Base-by-base conservation (phyloP, 352 stramenopile genomes). In the Halophytophthora polymorphica region DNA sequence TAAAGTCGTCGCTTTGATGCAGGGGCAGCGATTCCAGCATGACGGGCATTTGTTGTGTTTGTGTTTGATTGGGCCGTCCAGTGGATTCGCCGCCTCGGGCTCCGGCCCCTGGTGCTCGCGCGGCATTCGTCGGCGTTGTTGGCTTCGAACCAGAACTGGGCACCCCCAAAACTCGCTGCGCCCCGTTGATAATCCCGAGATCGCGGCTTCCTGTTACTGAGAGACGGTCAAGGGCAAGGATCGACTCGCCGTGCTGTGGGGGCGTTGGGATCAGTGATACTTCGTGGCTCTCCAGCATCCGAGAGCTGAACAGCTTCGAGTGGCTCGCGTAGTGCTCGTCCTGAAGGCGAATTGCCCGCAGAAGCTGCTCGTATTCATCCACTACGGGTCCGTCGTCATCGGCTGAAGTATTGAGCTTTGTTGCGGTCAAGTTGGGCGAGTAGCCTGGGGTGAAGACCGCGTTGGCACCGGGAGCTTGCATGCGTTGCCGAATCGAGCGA, bases 271-370 rank as follows among this genome's bases (percentile, higher is more conserved):
- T 51, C 18, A 86, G 61, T 0, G 78, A 83, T 13, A 87, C 63
- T 50, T 89, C 78, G 44, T 82, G 77, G 36, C 48, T 73, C 44
- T 89, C 75, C 28, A 86, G 73, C 56, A 86, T 73, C 13, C 78
- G 73, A 1, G 78, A 71, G 44, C 61, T 86, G 39, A 87, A 89
- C 1, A 89, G 49, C 58, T 89, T 89, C 25, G 61, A 35, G 35
- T 87, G 56, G 18, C 66, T 70, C 15, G 74, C 75, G 23, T 87
- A 87, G 45, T 89, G 78, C 39, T 89, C 78, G 45, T 89, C 75
- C 47, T 89, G 75, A 7, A 55, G 35, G 1, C 73, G 73, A 18
- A 89, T 75, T 18, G 53, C 53, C 3, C 25, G 43, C 13, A 87
- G 17, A 22, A 75, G 51, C 6, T 64, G 43, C 15, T 71, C 53